phyloP scores from a whole-genome alignment of 2,329 filamentous ascomycete genomes.

The Penicillium sp. region DNA sequence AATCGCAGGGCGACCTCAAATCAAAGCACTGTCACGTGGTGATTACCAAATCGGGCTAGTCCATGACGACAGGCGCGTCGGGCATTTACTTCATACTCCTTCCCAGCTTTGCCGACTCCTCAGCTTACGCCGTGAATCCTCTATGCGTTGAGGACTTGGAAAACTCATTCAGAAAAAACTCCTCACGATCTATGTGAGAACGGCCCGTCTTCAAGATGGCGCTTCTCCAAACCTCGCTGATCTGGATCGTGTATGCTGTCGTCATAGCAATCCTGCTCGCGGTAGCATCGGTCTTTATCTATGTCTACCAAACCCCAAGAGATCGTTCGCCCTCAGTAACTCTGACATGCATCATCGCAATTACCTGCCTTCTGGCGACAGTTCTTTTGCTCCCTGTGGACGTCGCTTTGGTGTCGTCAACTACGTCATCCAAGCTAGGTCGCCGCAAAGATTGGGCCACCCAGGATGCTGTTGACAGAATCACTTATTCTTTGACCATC shows the following conservation, averaged over 20 bases:
- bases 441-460: conserved; percentile 95
- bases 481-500: conserved; percentile 77
- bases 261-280: conserved; percentile 75
- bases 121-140: neutral
- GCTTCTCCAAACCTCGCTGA: conserved; percentile 82
- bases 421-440: conserved; percentile 71
- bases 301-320: conserved; percentile 85
- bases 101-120: neutral
- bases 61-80: conserved; percentile 20
- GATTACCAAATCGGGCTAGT: conserved; percentile 13
- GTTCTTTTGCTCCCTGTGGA: conserved; percentile 92
- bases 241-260: conserved; percentile 91
- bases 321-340: conserved; percentile 84
- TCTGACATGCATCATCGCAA: conserved; percentile 79
- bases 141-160: neutral
- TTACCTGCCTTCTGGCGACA: conserved; percentile 86
- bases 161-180: neutral
- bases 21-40: conserved; percentile 16
- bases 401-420: conserved; percentile 90
- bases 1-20: conserved; percentile 12
- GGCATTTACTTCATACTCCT: conserved; percentile 5
- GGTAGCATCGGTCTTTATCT: conserved; percentile 81
- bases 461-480: conserved; percentile 73
- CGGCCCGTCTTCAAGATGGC: conserved; percentile 50
- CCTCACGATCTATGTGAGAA: conserved; percentile 14